Percentiles rank a stretch among this genome's conserved stretches.
phyloP scores from a whole-genome alignment of 768 basidiomycete species.

The Trametes cinnabarina region DNA sequence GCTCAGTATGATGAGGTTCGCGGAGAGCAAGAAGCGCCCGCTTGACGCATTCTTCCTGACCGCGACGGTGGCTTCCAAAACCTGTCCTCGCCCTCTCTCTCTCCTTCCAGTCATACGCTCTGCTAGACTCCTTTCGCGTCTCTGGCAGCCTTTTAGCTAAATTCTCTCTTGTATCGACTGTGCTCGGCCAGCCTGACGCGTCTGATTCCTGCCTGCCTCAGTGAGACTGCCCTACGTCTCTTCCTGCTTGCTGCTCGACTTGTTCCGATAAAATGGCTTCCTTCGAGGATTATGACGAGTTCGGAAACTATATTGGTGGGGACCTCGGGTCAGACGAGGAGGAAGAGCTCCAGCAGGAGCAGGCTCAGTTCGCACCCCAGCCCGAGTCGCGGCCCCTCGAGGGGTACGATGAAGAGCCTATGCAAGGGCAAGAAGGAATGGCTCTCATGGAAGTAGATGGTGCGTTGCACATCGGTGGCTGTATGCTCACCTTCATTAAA shows the following conservation, averaged over 20 bases:
- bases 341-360: constrained; percentile 50
- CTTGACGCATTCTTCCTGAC: constrained; percentile 18
- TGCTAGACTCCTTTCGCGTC: not conserved
- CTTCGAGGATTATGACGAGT: constrained; percentile 84
- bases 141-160: not conserved
- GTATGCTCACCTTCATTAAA: not conserved
- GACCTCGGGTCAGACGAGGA: constrained; percentile 91
- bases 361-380: constrained; percentile 42
- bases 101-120: not conserved
- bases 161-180: not conserved
- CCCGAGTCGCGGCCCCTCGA: constrained; percentile 56
- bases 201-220: not conserved
- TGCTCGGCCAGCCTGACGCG: not conserved
- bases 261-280: constrained; percentile 44
- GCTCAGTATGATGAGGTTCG: not conserved
- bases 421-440: constrained; percentile 48
- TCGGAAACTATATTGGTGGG: constrained; percentile 96
- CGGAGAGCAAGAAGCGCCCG: constrained; percentile 11
- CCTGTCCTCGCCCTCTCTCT: not conserved
- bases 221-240: not conserved
- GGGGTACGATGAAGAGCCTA: constrained; percentile 74
- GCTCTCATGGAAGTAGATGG: constrained; percentile 88
- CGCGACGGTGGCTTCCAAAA: constrained; percentile 20
- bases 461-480: constrained; percentile 31
- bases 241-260: not conserved